These are phyloP conservation scores for Eruca vesicaria DNA, from an alignment of 441 rosid genomes.

Conservation along the genomic window DNA sequence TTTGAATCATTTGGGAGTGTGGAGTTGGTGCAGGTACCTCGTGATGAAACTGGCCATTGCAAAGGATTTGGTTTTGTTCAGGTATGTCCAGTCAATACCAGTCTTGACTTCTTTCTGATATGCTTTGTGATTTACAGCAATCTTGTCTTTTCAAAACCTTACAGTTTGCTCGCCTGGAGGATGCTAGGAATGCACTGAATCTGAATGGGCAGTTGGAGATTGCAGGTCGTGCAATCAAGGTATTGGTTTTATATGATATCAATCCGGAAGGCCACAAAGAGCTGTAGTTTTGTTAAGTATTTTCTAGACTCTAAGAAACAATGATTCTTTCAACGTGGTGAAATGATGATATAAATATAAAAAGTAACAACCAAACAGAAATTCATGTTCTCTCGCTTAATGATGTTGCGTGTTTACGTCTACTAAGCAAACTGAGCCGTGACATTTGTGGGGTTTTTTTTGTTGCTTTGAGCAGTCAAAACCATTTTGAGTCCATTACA, in stretches of 20 bases:
- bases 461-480: background rate
- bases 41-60: slow-evolving; percentile 85
- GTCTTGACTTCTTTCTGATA: slow-evolving; percentile 5
- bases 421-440: background rate
- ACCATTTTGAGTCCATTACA: background rate
- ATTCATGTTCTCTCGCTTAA: background rate
- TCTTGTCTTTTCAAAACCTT: slow-evolving; percentile 11
- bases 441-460: background rate
- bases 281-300: background rate
- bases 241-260: slow-evolving; percentile 19
- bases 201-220: slow-evolving; percentile 93
- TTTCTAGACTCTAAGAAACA: slow-evolving; percentile 4
- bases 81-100: slow-evolving; percentile 44
- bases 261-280: background rate
- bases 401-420: background rate
- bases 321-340: background rate
- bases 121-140: slow-evolving; percentile 6
- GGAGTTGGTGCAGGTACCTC: slow-evolving; percentile 95
- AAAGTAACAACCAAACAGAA: background rate
- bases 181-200: slow-evolving; percentile 88
- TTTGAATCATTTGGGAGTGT: slow-evolving; percentile 94
- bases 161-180: slow-evolving; percentile 96
- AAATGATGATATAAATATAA: background rate
- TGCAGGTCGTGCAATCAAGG: slow-evolving; percentile 96
- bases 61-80: slow-evolving; percentile 98